Percentiles rank a stretch among this genome's conserved stretches.
These are phyloP conservation scores for Vanilla planifolia DNA, from an alignment of 106 monocot genomes.

Conservation along the genomic window DNA sequence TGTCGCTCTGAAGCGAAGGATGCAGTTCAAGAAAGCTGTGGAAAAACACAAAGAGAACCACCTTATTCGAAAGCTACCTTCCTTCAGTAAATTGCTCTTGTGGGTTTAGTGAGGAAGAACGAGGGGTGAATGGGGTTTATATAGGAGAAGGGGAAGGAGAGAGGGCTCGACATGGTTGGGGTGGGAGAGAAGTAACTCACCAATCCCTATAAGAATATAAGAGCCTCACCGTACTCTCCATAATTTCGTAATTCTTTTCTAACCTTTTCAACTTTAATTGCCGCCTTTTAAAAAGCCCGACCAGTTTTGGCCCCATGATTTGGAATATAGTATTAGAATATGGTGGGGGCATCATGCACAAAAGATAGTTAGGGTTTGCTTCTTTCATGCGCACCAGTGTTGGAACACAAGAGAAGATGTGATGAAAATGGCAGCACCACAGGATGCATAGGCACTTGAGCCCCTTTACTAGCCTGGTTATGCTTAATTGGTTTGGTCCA, in stretches of 20 bases:
- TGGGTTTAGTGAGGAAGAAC: not conserved
- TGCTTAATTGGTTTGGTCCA: too few relatives aligned
- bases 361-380: too few relatives aligned
- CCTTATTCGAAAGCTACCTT: too few relatives aligned
- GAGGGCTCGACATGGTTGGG: not conserved
- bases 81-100: too few relatives aligned
- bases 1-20: not conserved
- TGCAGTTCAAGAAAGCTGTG: conserved; percentile 63
- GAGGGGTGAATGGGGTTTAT: not conserved
- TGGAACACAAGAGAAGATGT: too few relatives aligned
- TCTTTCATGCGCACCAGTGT: too few relatives aligned
- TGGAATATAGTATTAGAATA: not conserved
- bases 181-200: not conserved
- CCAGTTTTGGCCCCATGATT: not conserved
- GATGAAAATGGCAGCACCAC: too few relatives aligned
- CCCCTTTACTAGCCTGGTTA: too few relatives aligned
- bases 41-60: conserved; percentile 4
- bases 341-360: not conserved
- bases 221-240: not conserved
- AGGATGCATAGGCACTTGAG: too few relatives aligned
- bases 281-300: not conserved
- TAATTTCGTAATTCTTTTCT: not conserved
- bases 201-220: conserved; percentile 4
- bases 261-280: not conserved
- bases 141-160: not conserved